These are phyloP conservation scores for Colletotrichum lentis DNA, from an alignment of 2,329 filamentous ascomycete genomes.

Conservation along the genomic window DNA sequence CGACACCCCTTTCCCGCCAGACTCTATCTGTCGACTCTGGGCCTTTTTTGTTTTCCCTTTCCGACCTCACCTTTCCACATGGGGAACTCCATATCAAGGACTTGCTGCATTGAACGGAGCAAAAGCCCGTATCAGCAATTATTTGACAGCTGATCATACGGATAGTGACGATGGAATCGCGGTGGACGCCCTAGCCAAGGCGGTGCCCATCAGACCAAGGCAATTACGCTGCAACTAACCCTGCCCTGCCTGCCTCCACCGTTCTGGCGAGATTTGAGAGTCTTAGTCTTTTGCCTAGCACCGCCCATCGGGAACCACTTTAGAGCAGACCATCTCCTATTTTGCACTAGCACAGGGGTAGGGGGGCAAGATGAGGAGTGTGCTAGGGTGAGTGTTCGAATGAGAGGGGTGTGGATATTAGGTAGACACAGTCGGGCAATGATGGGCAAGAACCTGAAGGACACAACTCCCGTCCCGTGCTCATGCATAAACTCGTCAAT, in stretches of 20 bases:
- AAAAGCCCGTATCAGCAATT: conserved; percentile 1
- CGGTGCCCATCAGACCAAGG: conserved; percentile 22
- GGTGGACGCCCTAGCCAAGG: conserved; percentile 2
- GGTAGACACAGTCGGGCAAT: not conserved
- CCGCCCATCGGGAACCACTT: conserved; percentile 34
- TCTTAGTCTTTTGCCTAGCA: conserved; percentile 41
- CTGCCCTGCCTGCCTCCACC: conserved; percentile 37
- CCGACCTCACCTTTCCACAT: not conserved
- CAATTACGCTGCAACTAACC: conserved; percentile 16
- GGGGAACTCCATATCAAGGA: conserved; percentile 2
- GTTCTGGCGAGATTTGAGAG: conserved; percentile 43
- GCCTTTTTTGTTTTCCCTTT: not conserved
- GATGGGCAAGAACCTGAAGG: conserved; percentile 1
- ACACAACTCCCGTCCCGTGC: not conserved
- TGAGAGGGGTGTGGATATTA: not conserved
- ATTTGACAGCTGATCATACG: not conserved
- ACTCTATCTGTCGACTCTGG: conserved; percentile 19
- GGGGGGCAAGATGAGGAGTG: conserved; percentile 33
- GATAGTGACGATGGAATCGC: conserved; percentile 24
- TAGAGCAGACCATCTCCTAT: conserved; percentile 31
- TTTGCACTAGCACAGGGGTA: conserved; percentile 33
- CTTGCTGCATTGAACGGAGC: not conserved
- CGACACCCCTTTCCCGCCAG: conserved; percentile 8
- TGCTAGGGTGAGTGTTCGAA: not conserved
- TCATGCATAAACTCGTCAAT: conserved; percentile 1